phyloP scores from a whole-genome alignment of 1,284 basidiomycete genomes.

The Ganoderma leucocontextum region DNA sequence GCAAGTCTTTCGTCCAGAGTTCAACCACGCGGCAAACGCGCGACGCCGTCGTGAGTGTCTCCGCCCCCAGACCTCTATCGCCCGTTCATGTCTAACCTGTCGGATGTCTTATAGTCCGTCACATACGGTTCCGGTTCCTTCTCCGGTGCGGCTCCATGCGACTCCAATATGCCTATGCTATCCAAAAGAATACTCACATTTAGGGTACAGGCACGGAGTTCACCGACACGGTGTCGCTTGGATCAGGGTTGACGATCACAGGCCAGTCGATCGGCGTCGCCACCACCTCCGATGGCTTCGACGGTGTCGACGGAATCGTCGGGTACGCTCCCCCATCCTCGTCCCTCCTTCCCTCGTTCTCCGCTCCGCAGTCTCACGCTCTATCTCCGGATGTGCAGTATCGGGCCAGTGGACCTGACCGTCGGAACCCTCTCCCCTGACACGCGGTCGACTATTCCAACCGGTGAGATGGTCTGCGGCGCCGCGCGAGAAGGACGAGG shows the following conservation, averaged over 20 bases:
- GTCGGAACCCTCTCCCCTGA: conserved; percentile 39
- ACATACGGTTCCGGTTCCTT: conserved; percentile 62
- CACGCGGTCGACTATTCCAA: conserved; percentile 29
- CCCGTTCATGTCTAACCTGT: not conserved
- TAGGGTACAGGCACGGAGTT: conserved; percentile 47
- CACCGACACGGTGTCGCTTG: conserved; percentile 51
- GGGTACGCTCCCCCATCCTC: conserved; percentile 42
- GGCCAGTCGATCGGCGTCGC: conserved; percentile 69
- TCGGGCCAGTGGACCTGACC: conserved; percentile 61
- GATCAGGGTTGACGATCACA: conserved; percentile 41
- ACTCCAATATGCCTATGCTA: not conserved
- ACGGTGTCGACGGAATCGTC: conserved; percentile 60
- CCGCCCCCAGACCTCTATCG: not conserved
- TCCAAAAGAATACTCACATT: not conserved
- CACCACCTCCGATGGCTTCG: conserved; percentile 46
- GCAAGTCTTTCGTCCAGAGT: conserved; percentile 54
- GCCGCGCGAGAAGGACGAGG: not conserved
- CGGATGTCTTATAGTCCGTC: conserved; percentile 47
- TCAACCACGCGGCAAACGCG: conserved; percentile 51
- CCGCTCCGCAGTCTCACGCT: conserved; percentile 8
- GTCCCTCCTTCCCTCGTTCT: not conserved
- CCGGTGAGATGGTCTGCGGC: conserved; percentile 27
- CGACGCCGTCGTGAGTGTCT: conserved; percentile 47
- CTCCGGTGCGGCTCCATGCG: conserved; percentile 44
- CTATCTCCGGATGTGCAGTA: conserved; percentile 37